Evolutionary conservation across 768 basidiomycete genomes (phyloP).

Genomic region (Russula olivacea): DNA sequence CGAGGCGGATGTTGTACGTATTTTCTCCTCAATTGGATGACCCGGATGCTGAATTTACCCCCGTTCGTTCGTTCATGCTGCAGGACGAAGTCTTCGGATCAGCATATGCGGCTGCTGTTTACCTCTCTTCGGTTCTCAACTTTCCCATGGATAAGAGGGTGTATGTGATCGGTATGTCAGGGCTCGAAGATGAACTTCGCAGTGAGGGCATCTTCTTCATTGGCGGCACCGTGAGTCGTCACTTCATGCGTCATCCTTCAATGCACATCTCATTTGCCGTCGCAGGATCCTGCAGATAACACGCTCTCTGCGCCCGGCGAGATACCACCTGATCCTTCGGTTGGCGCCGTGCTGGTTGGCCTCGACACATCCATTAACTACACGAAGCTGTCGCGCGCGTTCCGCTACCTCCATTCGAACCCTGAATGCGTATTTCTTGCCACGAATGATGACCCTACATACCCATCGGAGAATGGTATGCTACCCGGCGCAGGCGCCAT

Average conservation of each 20-base stretch:
- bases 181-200: conserved; percentile 89
- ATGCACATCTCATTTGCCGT: conserved; percentile 13
- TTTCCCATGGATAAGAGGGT: conserved; percentile 90
- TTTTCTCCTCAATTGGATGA: neutral
- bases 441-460: conserved; percentile 92
- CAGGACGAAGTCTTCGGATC: conserved; percentile 98
- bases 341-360: conserved; percentile 94
- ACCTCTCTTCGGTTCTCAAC: conserved; percentile 83
- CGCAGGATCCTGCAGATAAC: conserved; percentile 78
- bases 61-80: neutral
- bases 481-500: conserved; percentile 85
- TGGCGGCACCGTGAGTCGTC: conserved; percentile 73
- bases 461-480: conserved; percentile 63
- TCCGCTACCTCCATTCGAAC: conserved; percentile 81
- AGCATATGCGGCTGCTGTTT: conserved; percentile 78
- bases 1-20: conserved; percentile 73
- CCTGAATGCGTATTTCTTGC: conserved; percentile 77
- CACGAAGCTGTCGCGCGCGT: conserved; percentile 89
- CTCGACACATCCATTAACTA: conserved; percentile 86
- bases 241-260: conserved; percentile 8
- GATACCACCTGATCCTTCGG: conserved; percentile 68
- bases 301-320: conserved; percentile 64
- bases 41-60: neutral
- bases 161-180: conserved; percentile 89
- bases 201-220: conserved; percentile 74